Conservation (phyloP, 192 early-diverging fungal species). For the Coemansia sp. region DNA sequence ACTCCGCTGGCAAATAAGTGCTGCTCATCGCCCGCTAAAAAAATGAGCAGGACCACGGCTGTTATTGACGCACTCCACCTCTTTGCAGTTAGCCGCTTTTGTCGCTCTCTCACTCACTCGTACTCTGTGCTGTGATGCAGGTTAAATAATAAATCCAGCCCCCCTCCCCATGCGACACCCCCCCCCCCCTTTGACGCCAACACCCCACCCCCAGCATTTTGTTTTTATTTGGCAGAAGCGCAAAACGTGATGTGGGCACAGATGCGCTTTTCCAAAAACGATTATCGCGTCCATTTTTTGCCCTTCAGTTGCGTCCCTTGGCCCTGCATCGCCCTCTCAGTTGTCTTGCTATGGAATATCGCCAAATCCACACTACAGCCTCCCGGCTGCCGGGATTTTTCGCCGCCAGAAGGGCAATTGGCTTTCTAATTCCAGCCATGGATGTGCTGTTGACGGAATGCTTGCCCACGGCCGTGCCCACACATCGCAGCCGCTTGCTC, state of each 20-base stretch:
- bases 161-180: slow-evolving; percentile 2
- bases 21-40: slow-evolving; percentile 3
- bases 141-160: slow-evolving; percentile 6
- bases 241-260: neutral
- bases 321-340: neutral
- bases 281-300: slow-evolving; percentile 7
- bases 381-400: neutral
- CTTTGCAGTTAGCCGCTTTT: slow-evolving; percentile 20
- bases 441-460: neutral
- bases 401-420: neutral
- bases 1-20: neutral
- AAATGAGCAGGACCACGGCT: slow-evolving; percentile 14
- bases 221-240: neutral
- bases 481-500: neutral
- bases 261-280: slow-evolving; percentile 1
- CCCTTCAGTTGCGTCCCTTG: slow-evolving; percentile 1
- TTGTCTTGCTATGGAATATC: neutral
- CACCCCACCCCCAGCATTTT: neutral
- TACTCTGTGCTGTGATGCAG: slow-evolving; percentile 11
- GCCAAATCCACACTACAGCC: neutral
- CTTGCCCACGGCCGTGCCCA: neutral
- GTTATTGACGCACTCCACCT: slow-evolving; percentile 24
- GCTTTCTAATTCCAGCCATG: neutral
- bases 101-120: slow-evolving; percentile 24
- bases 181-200: neutral